Conservation (phyloP, 2,329 filamentous ascomycete species). For the Elsinoe ampelina region DNA sequence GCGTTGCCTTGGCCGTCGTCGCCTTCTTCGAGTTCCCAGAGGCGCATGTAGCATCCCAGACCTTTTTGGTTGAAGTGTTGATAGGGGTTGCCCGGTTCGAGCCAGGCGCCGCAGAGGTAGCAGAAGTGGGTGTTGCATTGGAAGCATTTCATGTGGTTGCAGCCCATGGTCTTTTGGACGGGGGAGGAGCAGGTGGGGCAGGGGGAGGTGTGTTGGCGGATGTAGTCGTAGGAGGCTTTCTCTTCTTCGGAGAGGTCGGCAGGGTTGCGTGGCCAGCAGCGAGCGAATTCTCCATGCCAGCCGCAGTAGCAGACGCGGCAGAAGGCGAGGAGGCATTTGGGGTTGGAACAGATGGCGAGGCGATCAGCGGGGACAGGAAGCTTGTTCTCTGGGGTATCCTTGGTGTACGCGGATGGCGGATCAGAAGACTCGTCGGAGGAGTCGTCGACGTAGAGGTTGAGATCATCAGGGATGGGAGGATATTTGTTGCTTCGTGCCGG, state of each 20-base stretch:
- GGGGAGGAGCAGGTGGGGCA: conserved; percentile 83
- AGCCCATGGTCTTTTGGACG: conserved; percentile 83
- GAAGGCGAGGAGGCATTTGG: conserved; percentile 78
- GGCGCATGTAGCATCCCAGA: conserved; percentile 62
- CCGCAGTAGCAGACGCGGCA: conserved; percentile 64
- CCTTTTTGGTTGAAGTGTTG: conserved; percentile 73
- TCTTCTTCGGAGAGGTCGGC: conserved; percentile 75
- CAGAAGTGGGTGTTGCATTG: conserved; percentile 89
- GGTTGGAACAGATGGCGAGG: conserved; percentile 64
- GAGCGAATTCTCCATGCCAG: conserved; percentile 91
- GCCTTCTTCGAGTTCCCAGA: conserved; percentile 84
- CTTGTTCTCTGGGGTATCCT: conserved; percentile 12
- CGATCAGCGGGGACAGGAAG: conserved; percentile 43
- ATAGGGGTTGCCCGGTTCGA: conserved; percentile 74
- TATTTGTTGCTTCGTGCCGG: conserved; percentile 56
- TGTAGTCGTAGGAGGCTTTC: conserved; percentile 75
- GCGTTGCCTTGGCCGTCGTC: conserved; percentile 46
- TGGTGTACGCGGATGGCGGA: conserved; percentile 6
- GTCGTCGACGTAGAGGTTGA: conserved; percentile 31
- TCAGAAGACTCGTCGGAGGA: conserved; percentile 21
- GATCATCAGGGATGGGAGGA: conserved; percentile 36
- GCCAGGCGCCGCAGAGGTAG: conserved; percentile 85
- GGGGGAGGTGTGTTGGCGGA: conserved; percentile 69
- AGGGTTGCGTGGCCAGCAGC: conserved; percentile 55
- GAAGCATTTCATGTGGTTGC: conserved; percentile 94